Percentiles rank a stretch among this genome's conserved stretches.
These are phyloP conservation scores for Bathelium albidoporum DNA, from an alignment of 495 filamentous ascomycete genomes.

Conservation along the genomic window DNA sequence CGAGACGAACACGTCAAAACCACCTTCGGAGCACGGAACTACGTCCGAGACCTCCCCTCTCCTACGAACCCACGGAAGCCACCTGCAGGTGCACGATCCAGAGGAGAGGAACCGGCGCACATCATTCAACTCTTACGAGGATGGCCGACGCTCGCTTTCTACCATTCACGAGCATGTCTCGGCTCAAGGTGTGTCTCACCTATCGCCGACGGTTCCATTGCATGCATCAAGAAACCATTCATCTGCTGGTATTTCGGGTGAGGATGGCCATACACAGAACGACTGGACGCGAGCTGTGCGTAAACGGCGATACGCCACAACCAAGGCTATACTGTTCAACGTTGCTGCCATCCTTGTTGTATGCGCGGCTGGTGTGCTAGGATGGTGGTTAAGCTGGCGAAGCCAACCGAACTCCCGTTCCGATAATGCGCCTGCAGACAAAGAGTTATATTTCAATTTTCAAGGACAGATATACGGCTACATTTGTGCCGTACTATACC, in stretches of 20 bases:
- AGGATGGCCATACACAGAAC: conserved; percentile 2
- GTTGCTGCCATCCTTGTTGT: conserved; percentile 62
- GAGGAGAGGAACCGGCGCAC: not conserved
- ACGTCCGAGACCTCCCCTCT: not conserved
- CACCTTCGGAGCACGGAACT: not conserved
- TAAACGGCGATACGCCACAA: conserved; percentile 8
- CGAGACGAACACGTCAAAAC: not conserved
- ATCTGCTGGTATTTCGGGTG: not conserved
- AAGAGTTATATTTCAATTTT: conserved; percentile 50
- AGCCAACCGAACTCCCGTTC: conserved; percentile 14
- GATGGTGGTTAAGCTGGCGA: conserved; percentile 66
- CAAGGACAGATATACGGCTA: conserved; percentile 49
- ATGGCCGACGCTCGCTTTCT: conserved; percentile 17
- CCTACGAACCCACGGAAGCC: not conserved
- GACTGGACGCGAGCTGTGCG: not conserved
- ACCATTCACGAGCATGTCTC: conserved; percentile 37
- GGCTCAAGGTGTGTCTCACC: conserved; percentile 45
- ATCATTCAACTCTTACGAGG: not conserved
- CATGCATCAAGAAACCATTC: conserved; percentile 4
- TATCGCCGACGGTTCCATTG: conserved; percentile 48
- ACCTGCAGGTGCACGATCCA: not conserved
- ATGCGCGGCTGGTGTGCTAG: conserved; percentile 66
- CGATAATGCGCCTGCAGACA: conserved; percentile 21
- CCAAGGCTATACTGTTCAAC: conserved; percentile 55
- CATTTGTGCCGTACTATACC: conserved; percentile 61